Evolutionary conservation across 331 rosid genomes (phyloP), one percentile per base, ranked within the genome.

Genomic region (Prunus yedoensis): DNA sequence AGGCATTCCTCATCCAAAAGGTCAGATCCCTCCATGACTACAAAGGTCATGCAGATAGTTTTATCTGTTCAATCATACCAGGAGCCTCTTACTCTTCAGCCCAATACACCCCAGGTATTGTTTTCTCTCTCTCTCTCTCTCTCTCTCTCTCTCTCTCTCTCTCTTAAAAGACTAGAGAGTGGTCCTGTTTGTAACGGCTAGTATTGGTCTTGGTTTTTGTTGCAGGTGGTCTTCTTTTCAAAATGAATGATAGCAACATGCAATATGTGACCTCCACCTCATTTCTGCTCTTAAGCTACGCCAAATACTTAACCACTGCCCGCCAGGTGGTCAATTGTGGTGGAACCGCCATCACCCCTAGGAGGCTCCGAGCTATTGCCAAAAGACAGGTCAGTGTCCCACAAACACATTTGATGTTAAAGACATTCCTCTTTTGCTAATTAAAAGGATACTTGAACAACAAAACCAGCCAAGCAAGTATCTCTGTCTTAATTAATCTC

Each of bases 261-360:
- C 98, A 94, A 50, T 94, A 94, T 83, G 98, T 94, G 17, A 94
- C 98, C 2, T 94, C 98, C 62, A 87, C 97, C 43, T 91, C 98
- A 16, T 94, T 94, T 83, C 69, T 94, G 43, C 90, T 94, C 74
- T 35, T 94, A 47, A 73, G 93, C 30, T 94, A 94, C 28, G 97
- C 98, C 79, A 91, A 94, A 69, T 94, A 94, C 87, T 76, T 94
- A 53, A 90, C 96, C 83, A 74, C 88, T 1, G 75, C 97, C 43
- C 95, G 27, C 50, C 67, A 67, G 82, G 89, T 85, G 3, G 97
- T 89, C 14, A 74, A 80, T 65, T 94, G 97, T 71, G 96, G 94
- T 49, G 96, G 97, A 60, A 66, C 78, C 71, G 35, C 81, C 10
- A 67, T 91, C 28, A 87, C 96, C 65, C 89, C 98, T 0, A 85